Percentiles rank a stretch among this genome's conserved stretches.
phyloP scores from a whole-genome alignment of 1,139 yeast species.

The Nakaseomyces nivariensis region DNA sequence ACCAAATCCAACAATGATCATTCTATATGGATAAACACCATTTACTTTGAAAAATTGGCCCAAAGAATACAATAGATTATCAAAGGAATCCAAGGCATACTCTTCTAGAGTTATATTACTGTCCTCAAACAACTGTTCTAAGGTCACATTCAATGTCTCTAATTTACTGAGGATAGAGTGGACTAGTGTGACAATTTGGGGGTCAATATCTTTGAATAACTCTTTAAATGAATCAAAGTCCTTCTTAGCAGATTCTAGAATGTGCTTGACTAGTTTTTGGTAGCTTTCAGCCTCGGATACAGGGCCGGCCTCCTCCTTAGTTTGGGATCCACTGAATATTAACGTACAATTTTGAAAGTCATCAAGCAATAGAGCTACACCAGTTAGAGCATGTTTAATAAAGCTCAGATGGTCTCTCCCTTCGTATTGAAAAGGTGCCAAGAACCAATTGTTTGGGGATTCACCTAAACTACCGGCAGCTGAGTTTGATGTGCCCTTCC shows the following conservation, averaged over 20 bases:
- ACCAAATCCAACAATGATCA: slow-evolving; percentile 63
- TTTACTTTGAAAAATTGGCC: slow-evolving; percentile 44
- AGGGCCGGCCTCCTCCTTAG: slow-evolving; percentile 44
- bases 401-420: slow-evolving; percentile 62
- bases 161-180: slow-evolving; percentile 4
- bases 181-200: slow-evolving; percentile 8
- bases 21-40: slow-evolving; percentile 39
- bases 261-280: slow-evolving; percentile 22
- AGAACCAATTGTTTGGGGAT: slow-evolving; percentile 44
- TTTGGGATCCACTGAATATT: slow-evolving; percentile 66
- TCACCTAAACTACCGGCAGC: slow-evolving; percentile 32
- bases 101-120: slow-evolving; percentile 40
- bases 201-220: slow-evolving; percentile 7
- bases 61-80: slow-evolving; percentile 58
- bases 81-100: slow-evolving; percentile 73
- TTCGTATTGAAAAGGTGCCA: slow-evolving; percentile 58
- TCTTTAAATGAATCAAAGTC: background rate
- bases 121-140: slow-evolving; percentile 11
- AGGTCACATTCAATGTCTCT: slow-evolving; percentile 5
- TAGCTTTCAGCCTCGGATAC: slow-evolving; percentile 57
- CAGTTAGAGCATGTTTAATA: slow-evolving; percentile 46
- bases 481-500: slow-evolving; percentile 32
- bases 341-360: slow-evolving; percentile 30
- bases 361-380: slow-evolving; percentile 28
- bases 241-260: slow-evolving; percentile 8